Base-by-base conservation (phyloP, 2,329 filamentous ascomycete genomes). In the Ramularia endophylla region DNA sequence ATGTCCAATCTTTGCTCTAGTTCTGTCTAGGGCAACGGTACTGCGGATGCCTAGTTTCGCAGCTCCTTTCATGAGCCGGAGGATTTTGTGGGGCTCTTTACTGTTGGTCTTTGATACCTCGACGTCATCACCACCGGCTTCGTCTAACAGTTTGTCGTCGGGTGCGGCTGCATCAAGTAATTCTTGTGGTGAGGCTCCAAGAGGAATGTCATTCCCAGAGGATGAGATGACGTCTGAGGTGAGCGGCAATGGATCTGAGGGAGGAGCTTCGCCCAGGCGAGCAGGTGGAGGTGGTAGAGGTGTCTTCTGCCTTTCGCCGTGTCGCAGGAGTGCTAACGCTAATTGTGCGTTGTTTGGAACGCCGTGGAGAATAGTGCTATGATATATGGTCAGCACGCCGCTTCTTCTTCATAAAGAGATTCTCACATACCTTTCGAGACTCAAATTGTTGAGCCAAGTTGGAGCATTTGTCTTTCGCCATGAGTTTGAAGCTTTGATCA, bases 71-170 rank as follows among this genome's bases (percentile, higher is more conserved):
- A 43, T 34, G 18, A 43, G 3, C n/a, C 19, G 27, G 4, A 43
- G 16, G 8, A 32, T 3, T n/a, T 20, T 38, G 40, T 43, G 40
- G 9, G 34, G 34, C 15, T 38, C 35, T 37, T 44, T 36, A 22
- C 41, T 44, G 36, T 40, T 35, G 18, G 6, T 13, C 27, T 40
- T 37, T 4, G 36, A 27, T 11, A 28, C 30, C 18, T 44, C 37
- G n/a, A 36, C 31, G 27, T 44, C 41, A n/a, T 40, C 41, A n/a
- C 37, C 41, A 2, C 41, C 41, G 13, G 36, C 41, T 17, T 40
- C 36, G 20, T 44, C 41, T 6, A 44, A 18, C 8, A 22, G 29
- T 11, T 31, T 25, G 9, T 44, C n/a, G 20, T 36, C 15, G 5
- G 25, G 31, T 30, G 30, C 41, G 17, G 30, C 29, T 2, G 41